Base-by-base conservation (phyloP, 352 stramenopile genomes). In the Globisporangium middletonii region DNA sequence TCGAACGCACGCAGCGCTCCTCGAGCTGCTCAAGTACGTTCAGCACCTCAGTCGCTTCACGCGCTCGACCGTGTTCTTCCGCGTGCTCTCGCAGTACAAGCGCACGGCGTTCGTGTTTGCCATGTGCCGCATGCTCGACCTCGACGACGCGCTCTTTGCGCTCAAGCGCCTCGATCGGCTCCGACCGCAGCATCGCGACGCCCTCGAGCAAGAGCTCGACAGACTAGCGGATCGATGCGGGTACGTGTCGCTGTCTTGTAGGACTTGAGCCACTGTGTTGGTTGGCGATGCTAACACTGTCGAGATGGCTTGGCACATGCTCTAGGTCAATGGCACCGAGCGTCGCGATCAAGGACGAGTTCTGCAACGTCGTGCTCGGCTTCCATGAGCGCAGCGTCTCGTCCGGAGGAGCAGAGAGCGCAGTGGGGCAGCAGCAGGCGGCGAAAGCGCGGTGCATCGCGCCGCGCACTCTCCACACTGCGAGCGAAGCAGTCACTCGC, bases 291-390 rank as follows among this genome's bases (percentile, higher is more conserved):
- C 30, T 35, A 35, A 35, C 30, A 35, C 30, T 35, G 30, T 35
- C 7, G 30, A 4, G 30, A 35, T 35, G 30, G 30, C 7, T 35
- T 35, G 30, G 30, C 30, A 8, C 30, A 8, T 8, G 30, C 7
- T 4, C 30, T 16, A 56, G 49, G 33, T 52, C 56, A 8, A 11
- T 8, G 15, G 27, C 35, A 15, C 38, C 59, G 50, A 11, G 68
- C 18, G 18, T 59, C 47, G 16, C 50, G 62, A 50, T 68, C 44
- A 77, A 80, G 18, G 75, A 83, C 50, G 71, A 75, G 9, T 88
- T 89, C 45, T 89, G 78, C 53, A 77, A 89, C 63, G 60, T 86
- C 16, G 65, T 89, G n/a, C 55, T 86, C 2, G 75, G 77, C 1
- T 88, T 77, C 58, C 55, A 48, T 55, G 73, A 75, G n/a, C 46